phyloP scores from a whole-genome alignment of 1,139 yeast species.

The Yueomyces sp. region DNA sequence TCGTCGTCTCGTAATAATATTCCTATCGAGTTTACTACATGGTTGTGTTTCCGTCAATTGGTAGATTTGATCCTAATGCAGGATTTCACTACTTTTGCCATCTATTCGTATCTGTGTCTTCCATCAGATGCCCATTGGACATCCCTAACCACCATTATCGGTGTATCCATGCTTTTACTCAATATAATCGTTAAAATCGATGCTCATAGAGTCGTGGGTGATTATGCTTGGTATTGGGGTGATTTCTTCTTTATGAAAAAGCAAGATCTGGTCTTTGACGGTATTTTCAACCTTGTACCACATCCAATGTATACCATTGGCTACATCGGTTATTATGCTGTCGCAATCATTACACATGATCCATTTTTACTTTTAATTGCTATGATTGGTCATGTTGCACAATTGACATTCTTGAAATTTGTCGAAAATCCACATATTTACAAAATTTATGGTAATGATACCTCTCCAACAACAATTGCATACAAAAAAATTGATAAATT shows the following conservation, averaged over 20 bases:
- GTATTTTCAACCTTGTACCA: conserved; percentile 84
- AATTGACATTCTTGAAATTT: conserved; percentile 61
- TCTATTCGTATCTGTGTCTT: conserved; percentile 53
- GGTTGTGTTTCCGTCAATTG: conserved; percentile 69
- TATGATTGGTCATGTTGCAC: conserved; percentile 64
- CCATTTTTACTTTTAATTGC: conserved; percentile 64
- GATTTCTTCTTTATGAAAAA: conserved; percentile 78
- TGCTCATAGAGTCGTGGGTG: conserved; percentile 83
- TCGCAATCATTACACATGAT: conserved; percentile 66
- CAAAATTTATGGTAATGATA: conserved; percentile 44
- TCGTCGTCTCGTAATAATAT: no score
- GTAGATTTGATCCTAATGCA: conserved; percentile 81
- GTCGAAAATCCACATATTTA: conserved; percentile 87
- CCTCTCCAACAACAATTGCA: conserved; percentile 2
- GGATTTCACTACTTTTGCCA: conserved; percentile 68
- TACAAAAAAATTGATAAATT: conserved; percentile 23
- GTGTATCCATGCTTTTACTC: conserved; percentile 45
- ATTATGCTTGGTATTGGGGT: conserved; percentile 95
- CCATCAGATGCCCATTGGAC: conserved; percentile 21
- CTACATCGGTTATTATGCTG: conserved; percentile 78
- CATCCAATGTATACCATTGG: conserved; percentile 93
- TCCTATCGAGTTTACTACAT: conserved; percentile 72
- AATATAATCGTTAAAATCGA: conserved; percentile 81
- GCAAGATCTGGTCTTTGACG: conserved; percentile 72
- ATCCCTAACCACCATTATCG: conserved; percentile 25